phyloP scores from a whole-genome alignment of 2,329 filamentous ascomycete genomes.

The Celoporthe dispersa region DNA sequence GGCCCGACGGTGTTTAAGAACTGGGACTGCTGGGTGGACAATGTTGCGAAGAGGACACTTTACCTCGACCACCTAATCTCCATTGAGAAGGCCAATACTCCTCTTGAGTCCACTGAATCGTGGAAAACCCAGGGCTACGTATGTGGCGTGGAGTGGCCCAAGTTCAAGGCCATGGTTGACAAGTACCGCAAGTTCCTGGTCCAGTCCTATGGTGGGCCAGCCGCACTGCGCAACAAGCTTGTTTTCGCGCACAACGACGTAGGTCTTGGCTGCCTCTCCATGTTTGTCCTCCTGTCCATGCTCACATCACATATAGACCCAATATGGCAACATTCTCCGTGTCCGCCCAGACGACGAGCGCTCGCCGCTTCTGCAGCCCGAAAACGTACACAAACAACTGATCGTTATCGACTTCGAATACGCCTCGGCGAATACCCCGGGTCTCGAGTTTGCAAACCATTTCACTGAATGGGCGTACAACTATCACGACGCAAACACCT shows the following conservation, averaged over 20 bases:
- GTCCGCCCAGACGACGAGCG: slow-evolving; percentile 69
- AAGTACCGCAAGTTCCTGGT: slow-evolving; percentile 79
- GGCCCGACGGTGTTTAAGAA: slow-evolving; percentile 89
- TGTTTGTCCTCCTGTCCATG: not conserved
- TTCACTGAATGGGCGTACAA: slow-evolving; percentile 99
- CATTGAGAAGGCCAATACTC: slow-evolving; percentile 23
- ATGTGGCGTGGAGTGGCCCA: slow-evolving; percentile 81
- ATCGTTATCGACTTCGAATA: slow-evolving; percentile 99
- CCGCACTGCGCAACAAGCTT: slow-evolving; percentile 72
- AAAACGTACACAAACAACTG: slow-evolving; percentile 94
- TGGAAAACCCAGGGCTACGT: slow-evolving; percentile 78
- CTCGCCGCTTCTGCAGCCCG: slow-evolving; percentile 84
- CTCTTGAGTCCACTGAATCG: slow-evolving; percentile 41
- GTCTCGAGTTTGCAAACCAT: slow-evolving; percentile 95
- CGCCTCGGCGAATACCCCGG: slow-evolving; percentile 83
- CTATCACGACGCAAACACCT: slow-evolving; percentile 74
- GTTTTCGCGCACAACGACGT: slow-evolving; percentile 99
- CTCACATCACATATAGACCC: slow-evolving; percentile 63
- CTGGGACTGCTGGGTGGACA: slow-evolving; percentile 88
- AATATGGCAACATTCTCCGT: slow-evolving; percentile 97
- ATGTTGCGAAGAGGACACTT: slow-evolving; percentile 63
- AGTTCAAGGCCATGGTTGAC: slow-evolving; percentile 75
- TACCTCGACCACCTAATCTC: slow-evolving; percentile 50
- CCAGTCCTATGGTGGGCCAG: slow-evolving; percentile 68
- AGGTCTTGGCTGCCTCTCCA: slow-evolving; percentile 42